Evolutionary conservation across 2,329 filamentous ascomycete genomes (phyloP).

Genomic region (Talaromyces sp.): DNA sequence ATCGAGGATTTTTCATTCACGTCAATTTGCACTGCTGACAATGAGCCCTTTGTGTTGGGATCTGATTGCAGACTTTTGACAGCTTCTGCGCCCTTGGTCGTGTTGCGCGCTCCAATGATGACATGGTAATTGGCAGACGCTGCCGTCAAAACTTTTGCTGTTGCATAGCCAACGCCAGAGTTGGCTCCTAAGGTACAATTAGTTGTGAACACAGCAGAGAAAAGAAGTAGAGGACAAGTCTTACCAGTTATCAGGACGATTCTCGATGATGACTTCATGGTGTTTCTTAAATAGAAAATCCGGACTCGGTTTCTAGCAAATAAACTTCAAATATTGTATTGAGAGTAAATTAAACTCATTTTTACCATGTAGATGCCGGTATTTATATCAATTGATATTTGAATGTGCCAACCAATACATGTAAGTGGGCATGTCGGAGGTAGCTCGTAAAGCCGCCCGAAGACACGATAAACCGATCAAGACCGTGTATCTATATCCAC

Average conservation of each 20-base stretch:
- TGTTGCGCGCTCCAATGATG: constrained; percentile 49
- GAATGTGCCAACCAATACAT: not conserved
- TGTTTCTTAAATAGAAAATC: not conserved
- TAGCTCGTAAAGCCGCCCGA: not conserved
- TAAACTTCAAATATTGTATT: not conserved
- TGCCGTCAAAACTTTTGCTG: constrained; percentile 48
- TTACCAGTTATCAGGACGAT: not conserved
- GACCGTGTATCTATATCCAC: not conserved
- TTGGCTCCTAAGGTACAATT: constrained; percentile 48
- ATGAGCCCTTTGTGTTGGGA: constrained; percentile 34
- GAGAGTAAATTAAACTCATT: not conserved
- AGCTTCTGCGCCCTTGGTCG: constrained; percentile 47
- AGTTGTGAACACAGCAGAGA: not conserved
- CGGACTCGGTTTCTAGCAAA: not conserved
- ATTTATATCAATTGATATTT: not conserved
- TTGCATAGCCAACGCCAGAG: constrained; percentile 55
- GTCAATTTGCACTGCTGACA: constrained; percentile 49
- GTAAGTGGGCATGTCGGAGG: not conserved
- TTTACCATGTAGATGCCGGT: not conserved
- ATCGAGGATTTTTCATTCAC: constrained; percentile 51
- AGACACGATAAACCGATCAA: not conserved
- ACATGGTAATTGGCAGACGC: constrained; percentile 48
- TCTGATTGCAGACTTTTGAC: constrained; percentile 38
- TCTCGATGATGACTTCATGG: not conserved
- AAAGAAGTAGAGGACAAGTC: not conserved